Percentiles rank a stretch among this genome's conserved stretches.
Evolutionary conservation across 257 asterid genomes (phyloP).

Genomic region (Eucommia ulmoides): DNA sequence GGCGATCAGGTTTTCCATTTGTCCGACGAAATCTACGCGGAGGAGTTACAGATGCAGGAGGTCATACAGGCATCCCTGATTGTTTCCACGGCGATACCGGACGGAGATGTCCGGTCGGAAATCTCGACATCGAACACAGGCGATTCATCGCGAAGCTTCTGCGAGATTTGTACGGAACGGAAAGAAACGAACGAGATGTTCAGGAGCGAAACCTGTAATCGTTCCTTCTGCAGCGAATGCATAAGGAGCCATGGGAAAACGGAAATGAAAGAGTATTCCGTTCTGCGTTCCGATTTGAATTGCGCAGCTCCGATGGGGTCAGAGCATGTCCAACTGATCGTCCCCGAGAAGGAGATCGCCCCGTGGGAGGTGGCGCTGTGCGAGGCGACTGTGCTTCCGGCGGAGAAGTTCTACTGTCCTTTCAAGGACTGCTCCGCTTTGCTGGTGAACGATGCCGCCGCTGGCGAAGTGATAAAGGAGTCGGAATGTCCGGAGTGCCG

Average conservation of each 20-base stretch:
- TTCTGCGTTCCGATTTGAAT: too few species aligned
- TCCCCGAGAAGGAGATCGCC: too few species aligned
- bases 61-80: conserved; percentile 11
- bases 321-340: too few species aligned
- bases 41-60: conserved; percentile 12
- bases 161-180: conserved; percentile 47
- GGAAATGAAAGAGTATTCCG: not conserved
- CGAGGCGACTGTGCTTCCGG: too few species aligned
- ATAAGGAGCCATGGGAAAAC: conserved; percentile 24
- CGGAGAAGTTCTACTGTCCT: too few species aligned
- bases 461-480: too few species aligned
- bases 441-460: too few species aligned
- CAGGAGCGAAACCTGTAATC: conserved; percentile 21
- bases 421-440: too few species aligned
- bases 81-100: not conserved
- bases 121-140: not conserved
- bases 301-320: too few species aligned
- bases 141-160: conserved; percentile 14
- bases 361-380: too few species aligned
- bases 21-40: conserved; percentile 15
- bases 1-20: conserved; percentile 4
- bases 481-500: too few species aligned
- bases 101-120: not conserved
- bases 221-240: conserved; percentile 37
- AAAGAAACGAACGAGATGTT: conserved; percentile 21